These are phyloP conservation scores for Phaeodactylum tricornutum DNA, from an alignment of 108 stramenopile genomes.

Conservation along the genomic window DNA sequence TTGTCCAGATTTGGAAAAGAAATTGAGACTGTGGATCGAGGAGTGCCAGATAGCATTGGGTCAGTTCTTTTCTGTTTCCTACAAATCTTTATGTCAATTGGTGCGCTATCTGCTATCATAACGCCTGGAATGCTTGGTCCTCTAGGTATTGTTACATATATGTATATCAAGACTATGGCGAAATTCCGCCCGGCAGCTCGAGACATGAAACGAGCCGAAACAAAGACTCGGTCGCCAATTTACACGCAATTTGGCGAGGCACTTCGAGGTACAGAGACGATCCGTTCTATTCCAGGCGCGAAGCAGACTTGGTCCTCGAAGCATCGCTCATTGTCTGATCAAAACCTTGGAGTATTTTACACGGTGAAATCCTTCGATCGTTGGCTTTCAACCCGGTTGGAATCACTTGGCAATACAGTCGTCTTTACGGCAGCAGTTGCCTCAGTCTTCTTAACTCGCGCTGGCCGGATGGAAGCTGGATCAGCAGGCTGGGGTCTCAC, in stretches of 20 bases:
- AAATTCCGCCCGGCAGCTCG: slow-evolving; percentile 67
- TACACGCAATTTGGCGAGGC: slow-evolving; percentile 94
- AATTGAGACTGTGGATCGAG: slow-evolving; percentile 62
- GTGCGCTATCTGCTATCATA: slow-evolving; percentile 53
- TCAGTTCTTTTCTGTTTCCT: slow-evolving; percentile 60
- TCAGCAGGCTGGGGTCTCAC: slow-evolving; percentile 78
- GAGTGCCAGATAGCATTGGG: slow-evolving; percentile 57
- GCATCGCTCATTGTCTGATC: slow-evolving; percentile 42
- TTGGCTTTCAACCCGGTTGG: slow-evolving; percentile 70
- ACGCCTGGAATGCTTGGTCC: slow-evolving; percentile 55
- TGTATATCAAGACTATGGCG: slow-evolving; percentile 46
- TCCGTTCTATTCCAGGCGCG: slow-evolving; percentile 71
- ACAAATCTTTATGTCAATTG: slow-evolving; percentile 43
- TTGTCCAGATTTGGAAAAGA: slow-evolving; percentile 87
- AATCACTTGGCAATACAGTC: slow-evolving; percentile 62
- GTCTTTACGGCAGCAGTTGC: slow-evolving; percentile 50
- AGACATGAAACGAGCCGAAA: slow-evolving; percentile 79
- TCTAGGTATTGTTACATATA: slow-evolving; percentile 24
- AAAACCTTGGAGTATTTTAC: slow-evolving; percentile 55
- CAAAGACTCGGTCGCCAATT: slow-evolving; percentile 82
- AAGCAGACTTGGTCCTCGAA: slow-evolving; percentile 36
- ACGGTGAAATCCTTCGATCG: slow-evolving; percentile 66
- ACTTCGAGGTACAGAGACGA: slow-evolving; percentile 74
- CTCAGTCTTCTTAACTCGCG: slow-evolving; percentile 41
- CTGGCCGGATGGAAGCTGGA: slow-evolving; percentile 39